These are phyloP conservation scores for Colletotrichum endophyticum DNA, from an alignment of 2,329 filamentous ascomycete species.

Conservation along the genomic window DNA sequence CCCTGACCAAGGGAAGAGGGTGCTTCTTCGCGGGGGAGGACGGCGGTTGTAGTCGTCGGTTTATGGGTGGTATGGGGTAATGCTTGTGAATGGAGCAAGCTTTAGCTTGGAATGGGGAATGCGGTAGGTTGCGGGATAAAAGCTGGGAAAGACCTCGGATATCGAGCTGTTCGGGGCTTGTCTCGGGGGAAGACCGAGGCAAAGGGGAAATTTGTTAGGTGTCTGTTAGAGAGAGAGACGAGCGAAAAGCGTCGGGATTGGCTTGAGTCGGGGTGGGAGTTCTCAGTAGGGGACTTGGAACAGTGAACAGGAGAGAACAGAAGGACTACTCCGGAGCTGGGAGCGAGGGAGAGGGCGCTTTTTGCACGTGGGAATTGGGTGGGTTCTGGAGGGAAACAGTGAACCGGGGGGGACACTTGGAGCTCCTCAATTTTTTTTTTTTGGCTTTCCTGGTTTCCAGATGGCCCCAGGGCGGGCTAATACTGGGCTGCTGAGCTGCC, in stretches of 20 bases:
- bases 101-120: conserved; percentile 6
- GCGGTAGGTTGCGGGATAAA: conserved; percentile 17
- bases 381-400: conserved; percentile 13
- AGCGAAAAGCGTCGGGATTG: not conserved
- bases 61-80: conserved; percentile 17
- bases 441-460: not conserved
- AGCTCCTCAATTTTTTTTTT: conserved; percentile 18
- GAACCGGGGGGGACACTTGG: not conserved
- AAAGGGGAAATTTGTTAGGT: not conserved
- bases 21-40: conserved; percentile 76
- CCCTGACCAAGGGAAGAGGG: conserved; percentile 98
- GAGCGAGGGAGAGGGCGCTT: conserved; percentile 17
- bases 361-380: conserved; percentile 21
- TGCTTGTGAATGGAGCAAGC: conserved; percentile 1
- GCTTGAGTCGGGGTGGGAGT: not conserved
- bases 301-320: not conserved
- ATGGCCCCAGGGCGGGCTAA: not conserved
- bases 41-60: conserved; percentile 16
- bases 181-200: conserved; percentile 17
- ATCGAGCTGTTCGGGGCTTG: conserved; percentile 12
- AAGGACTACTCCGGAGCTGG: not conserved
- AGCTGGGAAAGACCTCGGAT: conserved; percentile 19
- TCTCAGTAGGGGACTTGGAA: not conserved
- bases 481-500: conserved; percentile 1
- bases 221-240: not conserved